phyloP scores from a whole-genome alignment of 495 filamentous ascomycete species.

The Daldinia decipiens region DNA sequence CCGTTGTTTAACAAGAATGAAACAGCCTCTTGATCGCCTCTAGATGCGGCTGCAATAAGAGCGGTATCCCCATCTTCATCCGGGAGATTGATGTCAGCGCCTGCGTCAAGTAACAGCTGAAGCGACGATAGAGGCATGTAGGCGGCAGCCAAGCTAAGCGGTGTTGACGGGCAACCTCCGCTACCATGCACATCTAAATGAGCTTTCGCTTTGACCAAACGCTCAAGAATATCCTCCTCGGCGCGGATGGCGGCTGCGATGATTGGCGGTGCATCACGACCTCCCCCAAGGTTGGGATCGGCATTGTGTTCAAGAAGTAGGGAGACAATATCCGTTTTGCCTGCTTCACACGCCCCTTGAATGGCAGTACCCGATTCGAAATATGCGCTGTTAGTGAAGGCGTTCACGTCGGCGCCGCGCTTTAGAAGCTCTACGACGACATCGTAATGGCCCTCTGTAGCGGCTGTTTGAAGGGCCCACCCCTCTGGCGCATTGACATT shows the following conservation, averaged over 20 bases:
- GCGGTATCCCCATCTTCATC: conserved; percentile 49
- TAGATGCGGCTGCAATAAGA: conserved; percentile 43
- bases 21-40: conserved; percentile 44
- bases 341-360: conserved; percentile 47
- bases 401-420: conserved; percentile 49
- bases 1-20: conserved; percentile 43
- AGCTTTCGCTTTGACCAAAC: conserved; percentile 43
- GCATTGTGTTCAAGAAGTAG: conserved; percentile 48
- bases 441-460: conserved; percentile 47
- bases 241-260: conserved; percentile 42
- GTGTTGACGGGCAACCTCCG: conserved; percentile 30
- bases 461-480: conserved; percentile 48
- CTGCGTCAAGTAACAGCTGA: conserved; percentile 44
- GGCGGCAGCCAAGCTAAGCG: conserved; percentile 41
- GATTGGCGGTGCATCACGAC: conserved; percentile 45
- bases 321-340: conserved; percentile 44
- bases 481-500: conserved; percentile 47
- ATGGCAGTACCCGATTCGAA: conserved; percentile 48
- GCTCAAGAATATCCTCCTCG: conserved; percentile 45
- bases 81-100: conserved; percentile 49
- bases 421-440: conserved; percentile 48
- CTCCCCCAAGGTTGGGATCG: conserved; percentile 46
- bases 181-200: conserved; percentile 42
- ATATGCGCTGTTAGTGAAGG: conserved; percentile 38
- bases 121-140: conserved; percentile 45